These are phyloP conservation scores for Cladophialophora chaetospira DNA, from an alignment of 2,329 filamentous ascomycete species.

Conservation along the genomic window DNA sequence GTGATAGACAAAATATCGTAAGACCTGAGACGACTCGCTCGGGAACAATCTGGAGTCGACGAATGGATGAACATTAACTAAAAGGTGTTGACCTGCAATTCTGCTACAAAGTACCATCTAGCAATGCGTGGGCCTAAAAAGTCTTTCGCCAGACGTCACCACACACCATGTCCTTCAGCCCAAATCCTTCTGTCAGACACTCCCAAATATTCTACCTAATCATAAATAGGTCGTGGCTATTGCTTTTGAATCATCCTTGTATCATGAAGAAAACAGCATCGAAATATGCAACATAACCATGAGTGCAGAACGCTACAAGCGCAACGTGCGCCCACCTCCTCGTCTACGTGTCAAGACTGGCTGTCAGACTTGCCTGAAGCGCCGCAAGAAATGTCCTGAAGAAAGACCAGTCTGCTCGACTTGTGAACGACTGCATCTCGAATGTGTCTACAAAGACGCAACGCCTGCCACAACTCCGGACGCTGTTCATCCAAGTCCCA, in stretches of 20 bases:
- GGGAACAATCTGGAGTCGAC: not conserved
- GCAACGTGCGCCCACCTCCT: conserved; percentile 19
- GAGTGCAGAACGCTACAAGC: conserved; percentile 1
- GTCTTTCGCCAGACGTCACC: too few relatives aligned
- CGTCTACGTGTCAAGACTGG: conserved; percentile 28
- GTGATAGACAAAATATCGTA: not conserved
- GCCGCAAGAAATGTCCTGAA: conserved; percentile 35
- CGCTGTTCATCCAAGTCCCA: not conserved
- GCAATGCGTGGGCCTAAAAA: too few relatives aligned
- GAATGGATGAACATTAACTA: not conserved
- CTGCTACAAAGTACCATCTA: too few relatives aligned
- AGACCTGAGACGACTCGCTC: not conserved
- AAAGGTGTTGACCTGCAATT: not conserved
- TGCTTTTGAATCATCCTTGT: too few relatives aligned
- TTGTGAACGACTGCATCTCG: conserved; percentile 24
- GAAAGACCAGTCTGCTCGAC: conserved; percentile 37
- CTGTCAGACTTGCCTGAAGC: conserved; percentile 21
- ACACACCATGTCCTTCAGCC: too few relatives aligned
- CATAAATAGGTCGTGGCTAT: too few relatives aligned
- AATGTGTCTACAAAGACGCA: conserved; percentile 33
- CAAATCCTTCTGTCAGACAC: too few relatives aligned
- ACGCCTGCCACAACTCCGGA: not conserved
- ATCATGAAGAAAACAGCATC: too few relatives aligned
- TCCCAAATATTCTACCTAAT: too few relatives aligned
- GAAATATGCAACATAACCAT: not conserved